phyloP scores from a whole-genome alignment of 2,329 filamentous ascomycete genomes.

The Monilinia fructicola region DNA sequence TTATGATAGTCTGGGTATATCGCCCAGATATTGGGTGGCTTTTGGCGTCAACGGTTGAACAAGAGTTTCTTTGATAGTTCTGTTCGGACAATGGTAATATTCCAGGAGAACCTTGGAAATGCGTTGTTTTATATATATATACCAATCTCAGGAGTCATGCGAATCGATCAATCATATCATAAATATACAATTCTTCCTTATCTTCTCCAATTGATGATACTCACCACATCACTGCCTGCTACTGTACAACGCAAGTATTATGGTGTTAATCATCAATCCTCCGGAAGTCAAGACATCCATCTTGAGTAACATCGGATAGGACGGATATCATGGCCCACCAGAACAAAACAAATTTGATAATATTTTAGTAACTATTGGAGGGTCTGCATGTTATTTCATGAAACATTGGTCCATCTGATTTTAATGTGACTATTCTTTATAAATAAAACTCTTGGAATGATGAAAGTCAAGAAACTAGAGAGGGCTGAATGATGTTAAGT shows the following conservation, averaged over 20 bases:
- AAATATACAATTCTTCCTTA: not conserved
- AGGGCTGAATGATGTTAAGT: not conserved
- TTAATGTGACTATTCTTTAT: not conserved
- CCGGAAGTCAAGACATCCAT: not conserved
- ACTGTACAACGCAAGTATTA: not conserved
- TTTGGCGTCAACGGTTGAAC: slow-evolving; percentile 1
- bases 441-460: slow-evolving; percentile 1
- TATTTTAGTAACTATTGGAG: not conserved
- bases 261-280: not conserved
- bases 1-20: too few relatives aligned
- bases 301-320: not conserved
- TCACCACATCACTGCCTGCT: not conserved
- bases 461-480: slow-evolving; percentile 3
- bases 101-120: not conserved
- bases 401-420: not conserved
- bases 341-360: not conserved
- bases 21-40: too few relatives aligned
- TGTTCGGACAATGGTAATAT: not conserved
- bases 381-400: too few relatives aligned
- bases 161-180: not conserved
- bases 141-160: not conserved
- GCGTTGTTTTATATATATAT: not conserved
- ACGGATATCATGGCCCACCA: not conserved
- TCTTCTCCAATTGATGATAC: not conserved
- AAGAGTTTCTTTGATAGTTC: not conserved